A percentile compares a stretch with the other conserved stretches of the same genome.
These are phyloP conservation scores for Phytophthora cactorum DNA, from an alignment of 352 stramenopile genomes.

Conservation along the genomic window DNA sequence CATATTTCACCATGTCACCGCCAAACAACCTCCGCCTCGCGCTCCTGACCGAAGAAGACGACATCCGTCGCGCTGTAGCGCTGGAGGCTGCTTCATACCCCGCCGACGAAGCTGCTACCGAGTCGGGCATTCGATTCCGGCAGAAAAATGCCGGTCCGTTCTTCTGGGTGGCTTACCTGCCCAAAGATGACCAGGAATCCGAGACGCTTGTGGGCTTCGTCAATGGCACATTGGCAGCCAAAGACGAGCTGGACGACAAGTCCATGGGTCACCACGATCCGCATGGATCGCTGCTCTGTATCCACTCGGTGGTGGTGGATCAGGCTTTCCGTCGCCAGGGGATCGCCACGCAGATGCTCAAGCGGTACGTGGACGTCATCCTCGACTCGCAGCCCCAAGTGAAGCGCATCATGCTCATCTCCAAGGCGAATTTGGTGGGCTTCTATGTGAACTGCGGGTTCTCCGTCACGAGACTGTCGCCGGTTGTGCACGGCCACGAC, in stretches of 20 bases:
- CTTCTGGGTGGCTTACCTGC: conserved; percentile 53
- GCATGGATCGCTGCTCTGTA: conserved; percentile 74
- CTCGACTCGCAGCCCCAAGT: conserved; percentile 53
- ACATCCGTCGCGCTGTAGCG: conserved; percentile 49
- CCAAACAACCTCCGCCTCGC: conserved; percentile 26
- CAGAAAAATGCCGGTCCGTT: conserved; percentile 83
- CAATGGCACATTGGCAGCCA: conserved; percentile 77
- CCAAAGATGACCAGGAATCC: conserved; percentile 8
- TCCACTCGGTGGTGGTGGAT: conserved; percentile 90
- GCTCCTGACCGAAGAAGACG: conserved; percentile 20
- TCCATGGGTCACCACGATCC: conserved; percentile 85
- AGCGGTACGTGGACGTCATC: conserved; percentile 75
- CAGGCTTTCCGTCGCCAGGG: conserved; percentile 71
- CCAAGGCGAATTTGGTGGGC: conserved; percentile 80
- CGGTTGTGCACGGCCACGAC: conserved; percentile 84
- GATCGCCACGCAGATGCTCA: conserved; percentile 80
- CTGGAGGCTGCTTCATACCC: conserved; percentile 82
- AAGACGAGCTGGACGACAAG: conserved; percentile 64
- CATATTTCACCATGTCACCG: conserved; percentile 10
- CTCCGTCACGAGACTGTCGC: conserved; percentile 60
- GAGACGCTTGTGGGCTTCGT: conserved; percentile 88
- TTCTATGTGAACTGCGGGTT: conserved; percentile 92
- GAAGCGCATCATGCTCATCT: conserved; percentile 77
- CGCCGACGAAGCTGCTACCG: conserved; percentile 85
- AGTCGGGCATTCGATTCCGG: conserved; percentile 81